Conservation (phyloP, 768 basidiomycete species). For the Podaxis rugospora region DNA sequence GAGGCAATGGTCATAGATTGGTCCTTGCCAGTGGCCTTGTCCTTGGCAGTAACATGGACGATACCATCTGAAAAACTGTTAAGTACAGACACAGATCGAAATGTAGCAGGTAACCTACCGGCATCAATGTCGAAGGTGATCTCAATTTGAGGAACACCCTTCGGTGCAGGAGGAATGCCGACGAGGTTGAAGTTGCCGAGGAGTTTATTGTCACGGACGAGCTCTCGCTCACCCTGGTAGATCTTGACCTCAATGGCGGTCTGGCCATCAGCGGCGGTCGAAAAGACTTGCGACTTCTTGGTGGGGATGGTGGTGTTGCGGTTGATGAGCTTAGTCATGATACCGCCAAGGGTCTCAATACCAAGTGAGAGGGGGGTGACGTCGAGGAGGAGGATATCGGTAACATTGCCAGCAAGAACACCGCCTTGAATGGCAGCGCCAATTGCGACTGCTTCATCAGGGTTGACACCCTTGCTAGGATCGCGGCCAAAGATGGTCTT, state of each 20-base stretch:
- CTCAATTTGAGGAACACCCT: constrained; percentile 81
- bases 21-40: constrained; percentile 87
- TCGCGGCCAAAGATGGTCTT: constrained; percentile 93
- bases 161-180: constrained; percentile 87
- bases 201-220: constrained; percentile 97
- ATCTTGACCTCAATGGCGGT: constrained; percentile 99
- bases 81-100: not conserved
- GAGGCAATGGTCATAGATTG: constrained; percentile 98
- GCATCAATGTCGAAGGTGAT: constrained; percentile 97
- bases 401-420: constrained; percentile 94
- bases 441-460: constrained; percentile 98
- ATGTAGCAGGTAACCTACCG: constrained; percentile 38
- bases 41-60: constrained; percentile 95
- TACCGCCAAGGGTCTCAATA: constrained; percentile 97
- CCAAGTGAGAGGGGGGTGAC: constrained; percentile 97
- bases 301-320: constrained; percentile 99
- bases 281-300: constrained; percentile 99
- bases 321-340: constrained; percentile 98
- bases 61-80: constrained; percentile 65
- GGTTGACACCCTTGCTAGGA: constrained; percentile 98
- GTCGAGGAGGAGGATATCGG: constrained; percentile 90
- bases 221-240: constrained; percentile 98
- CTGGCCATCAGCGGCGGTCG: constrained; percentile 97
- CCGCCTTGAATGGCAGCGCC: constrained; percentile 98
- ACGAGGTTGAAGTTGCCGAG: constrained; percentile 99